phyloP scores from a whole-genome alignment of 2,329 filamentous ascomycete genomes.

The Ophiocordyceps unilateralis region DNA sequence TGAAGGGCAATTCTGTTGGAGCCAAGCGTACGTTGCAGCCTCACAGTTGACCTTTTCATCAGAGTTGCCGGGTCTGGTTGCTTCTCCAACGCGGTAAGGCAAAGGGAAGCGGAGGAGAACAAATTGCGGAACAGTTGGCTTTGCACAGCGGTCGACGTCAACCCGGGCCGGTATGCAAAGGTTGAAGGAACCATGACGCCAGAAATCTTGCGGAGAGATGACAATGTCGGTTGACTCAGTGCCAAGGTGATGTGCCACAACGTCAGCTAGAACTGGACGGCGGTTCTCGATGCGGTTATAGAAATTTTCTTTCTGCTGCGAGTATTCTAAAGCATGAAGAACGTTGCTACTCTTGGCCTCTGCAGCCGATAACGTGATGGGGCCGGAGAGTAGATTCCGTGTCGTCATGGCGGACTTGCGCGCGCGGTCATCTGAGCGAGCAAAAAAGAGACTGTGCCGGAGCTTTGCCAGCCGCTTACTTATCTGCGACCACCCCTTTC shows the following conservation, averaged over 20 bases:
- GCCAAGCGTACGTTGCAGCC: constrained; percentile 7
- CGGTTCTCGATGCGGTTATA: constrained; percentile 3
- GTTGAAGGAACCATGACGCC: constrained; percentile 14
- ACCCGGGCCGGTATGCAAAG: constrained; percentile 12
- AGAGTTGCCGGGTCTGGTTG: constrained; percentile 16
- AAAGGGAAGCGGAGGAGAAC: constrained; percentile 9
- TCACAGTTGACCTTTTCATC: constrained; percentile 20
- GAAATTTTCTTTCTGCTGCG: constrained; percentile 2
- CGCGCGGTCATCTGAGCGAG: no score
- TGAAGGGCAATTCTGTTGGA: constrained; percentile 6
- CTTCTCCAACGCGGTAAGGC: constrained; percentile 19
- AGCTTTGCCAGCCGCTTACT: no score
- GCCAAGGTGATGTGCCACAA: constrained; percentile 3
- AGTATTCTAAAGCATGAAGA: constrained; percentile 4
- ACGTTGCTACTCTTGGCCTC: constrained; percentile 2
- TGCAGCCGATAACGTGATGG: constrained; percentile 4
- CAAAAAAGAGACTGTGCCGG: no score
- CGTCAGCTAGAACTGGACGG: neutral
- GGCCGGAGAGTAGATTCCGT: constrained; percentile 5
- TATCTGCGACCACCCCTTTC: no score
- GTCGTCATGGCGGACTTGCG: constrained; percentile 4
- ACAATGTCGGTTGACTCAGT: constrained; percentile 1
- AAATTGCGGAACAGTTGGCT: constrained; percentile 1
- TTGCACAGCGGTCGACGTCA: constrained; percentile 1
- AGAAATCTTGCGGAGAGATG: constrained; percentile 4